Evolutionary conservation across 2,329 filamentous ascomycete species (phyloP).

Genomic region (Alternaria sp.): DNA sequence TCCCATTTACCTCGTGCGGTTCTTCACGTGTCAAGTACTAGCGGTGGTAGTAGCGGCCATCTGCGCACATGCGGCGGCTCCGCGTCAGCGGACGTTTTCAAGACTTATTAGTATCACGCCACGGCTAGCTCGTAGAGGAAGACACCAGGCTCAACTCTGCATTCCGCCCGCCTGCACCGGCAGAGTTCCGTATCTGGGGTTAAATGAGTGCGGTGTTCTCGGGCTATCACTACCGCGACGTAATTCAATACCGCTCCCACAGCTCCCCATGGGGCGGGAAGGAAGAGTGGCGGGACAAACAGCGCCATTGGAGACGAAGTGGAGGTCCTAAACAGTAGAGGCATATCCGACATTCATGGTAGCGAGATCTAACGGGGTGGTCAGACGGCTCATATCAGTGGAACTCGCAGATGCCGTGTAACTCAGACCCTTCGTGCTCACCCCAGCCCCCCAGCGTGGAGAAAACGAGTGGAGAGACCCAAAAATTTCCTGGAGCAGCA

Average conservation of each 20-base stretch:
- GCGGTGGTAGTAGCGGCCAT: not conserved
- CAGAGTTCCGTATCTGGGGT: not conserved
- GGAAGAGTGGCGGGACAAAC: not conserved
- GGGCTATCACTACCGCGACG: slow-evolving; percentile 16
- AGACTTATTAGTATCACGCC: not conserved
- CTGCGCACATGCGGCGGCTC: not conserved
- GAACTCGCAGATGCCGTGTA: not conserved
- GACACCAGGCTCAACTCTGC: slow-evolving; percentile 16
- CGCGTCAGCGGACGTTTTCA: not conserved
- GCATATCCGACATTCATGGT: not conserved
- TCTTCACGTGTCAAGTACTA: not conserved
- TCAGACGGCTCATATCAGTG: not conserved
- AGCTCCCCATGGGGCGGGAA: not conserved
- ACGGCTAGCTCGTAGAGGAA: slow-evolving; percentile 5
- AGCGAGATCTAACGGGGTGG: not conserved
- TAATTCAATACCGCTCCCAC: not conserved
- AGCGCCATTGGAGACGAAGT: not conserved
- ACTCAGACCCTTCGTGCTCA: not conserved
- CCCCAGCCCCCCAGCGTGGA: not conserved
- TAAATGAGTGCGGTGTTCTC: not conserved
- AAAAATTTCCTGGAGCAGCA: not conserved
- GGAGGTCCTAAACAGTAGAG: not conserved
- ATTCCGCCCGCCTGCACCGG: slow-evolving; percentile 17
- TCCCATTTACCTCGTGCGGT: not conserved
- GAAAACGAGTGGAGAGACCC: not conserved